Base-by-base conservation (phyloP, 2,329 filamentous ascomycete genomes). In the Bertia moriformis region DNA sequence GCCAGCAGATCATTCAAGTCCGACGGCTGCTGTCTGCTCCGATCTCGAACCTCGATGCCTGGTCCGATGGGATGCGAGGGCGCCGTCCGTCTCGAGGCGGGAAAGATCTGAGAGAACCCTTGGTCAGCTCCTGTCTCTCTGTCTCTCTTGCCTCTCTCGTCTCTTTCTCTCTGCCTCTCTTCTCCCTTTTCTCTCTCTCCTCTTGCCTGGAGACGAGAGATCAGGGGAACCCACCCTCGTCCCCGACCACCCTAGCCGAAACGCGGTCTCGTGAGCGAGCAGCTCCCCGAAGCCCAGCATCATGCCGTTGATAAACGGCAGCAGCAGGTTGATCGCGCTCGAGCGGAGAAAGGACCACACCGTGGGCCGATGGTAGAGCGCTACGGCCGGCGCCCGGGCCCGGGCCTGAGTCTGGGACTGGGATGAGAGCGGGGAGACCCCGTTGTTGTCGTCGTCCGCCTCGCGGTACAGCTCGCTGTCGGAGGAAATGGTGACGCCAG, bases 281-380 rank as follows among this genome's bases (percentile, higher is more conserved):
- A 98, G 63, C 63, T 98, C 91, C 48, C 91, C 91, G 53, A 98
- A 95, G 2, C 91, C 91, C 52, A 98, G 63, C 91, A 98, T 98
- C 67, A 98, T 73, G 37, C 91, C 91, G 62, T 98, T 98, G 54
- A 98, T 76, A 52, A 98, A 98, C 0, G 91, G 91, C 17, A 98
- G 63, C 1, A 98, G 52, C n/a, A 98, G 66, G 58, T 98, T 98
- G 62, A 98, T 98, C 4, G 88, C 86, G n/a, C 87, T 84, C 27
- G 91, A 86, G 40, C 89, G 77, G 40, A 95, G 48, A 45, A 98
- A 59, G 7, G 83, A 78, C 84, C 86, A 94, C 35, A 93, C 51
- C 0, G 87, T 93, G 2, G 91, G 88, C 3, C 88, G 86, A 46
- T 78, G 77, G 69, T 96, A 98, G 37, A 96, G 72, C 37, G 93